A percentile compares a stretch with the other conserved stretches of the same genome.
Evolutionary conservation across 306 rosid genomes (phyloP).

Genomic region (Citrullus amarus): DNA sequence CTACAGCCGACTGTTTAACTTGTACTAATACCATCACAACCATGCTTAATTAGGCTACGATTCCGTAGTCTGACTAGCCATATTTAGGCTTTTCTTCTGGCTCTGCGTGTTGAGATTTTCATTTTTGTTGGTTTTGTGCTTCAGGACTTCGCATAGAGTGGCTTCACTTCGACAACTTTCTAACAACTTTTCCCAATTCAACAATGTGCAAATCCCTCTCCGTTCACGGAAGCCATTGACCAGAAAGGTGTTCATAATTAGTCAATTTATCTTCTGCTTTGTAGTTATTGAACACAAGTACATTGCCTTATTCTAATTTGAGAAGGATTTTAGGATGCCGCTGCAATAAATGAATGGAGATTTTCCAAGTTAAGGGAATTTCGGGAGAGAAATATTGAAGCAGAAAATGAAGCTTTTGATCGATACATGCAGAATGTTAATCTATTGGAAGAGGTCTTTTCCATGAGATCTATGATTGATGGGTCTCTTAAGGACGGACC

Average conservation of each 20-base stretch:
- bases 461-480: conserved; percentile 35
- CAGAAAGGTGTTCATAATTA: conserved; percentile 51
- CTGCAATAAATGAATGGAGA: conserved; percentile 84
- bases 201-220: conserved; percentile 55
- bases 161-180: conserved; percentile 82
- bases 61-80: conserved; percentile 7
- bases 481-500: conserved; percentile 23
- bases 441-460: conserved; percentile 73
- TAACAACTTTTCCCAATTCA: conserved; percentile 82
- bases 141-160: conserved; percentile 65
- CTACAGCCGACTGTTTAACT: not conserved
- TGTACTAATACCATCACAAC: not conserved
- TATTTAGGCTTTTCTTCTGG: not conserved
- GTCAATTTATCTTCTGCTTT: not conserved
- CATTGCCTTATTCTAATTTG: conserved; percentile 20
- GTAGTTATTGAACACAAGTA: conserved; percentile 2
- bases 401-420: conserved; percentile 77
- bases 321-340: conserved; percentile 63
- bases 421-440: conserved; percentile 73
- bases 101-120: conserved; percentile 10
- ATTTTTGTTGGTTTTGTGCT: conserved; percentile 22
- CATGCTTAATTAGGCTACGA: conserved; percentile 1
- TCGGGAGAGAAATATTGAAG: conserved; percentile 58
- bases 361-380: conserved; percentile 76
- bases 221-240: conserved; percentile 78